Base-by-base conservation (phyloP, 2,329 filamentous ascomycete species). In the Colletotrichum brevisporum region DNA sequence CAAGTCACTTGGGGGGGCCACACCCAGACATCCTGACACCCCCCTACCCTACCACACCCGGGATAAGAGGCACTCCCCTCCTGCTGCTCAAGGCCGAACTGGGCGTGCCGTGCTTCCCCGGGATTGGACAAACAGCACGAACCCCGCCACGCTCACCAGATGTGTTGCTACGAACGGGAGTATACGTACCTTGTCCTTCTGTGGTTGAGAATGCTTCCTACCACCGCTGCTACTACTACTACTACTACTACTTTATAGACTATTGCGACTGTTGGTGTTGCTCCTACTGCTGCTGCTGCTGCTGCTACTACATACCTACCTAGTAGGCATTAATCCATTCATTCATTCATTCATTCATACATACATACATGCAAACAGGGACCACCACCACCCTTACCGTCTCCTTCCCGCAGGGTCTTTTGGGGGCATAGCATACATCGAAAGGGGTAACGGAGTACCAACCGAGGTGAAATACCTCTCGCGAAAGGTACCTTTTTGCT, bases 51-150 rank as follows among this genome's bases (percentile, higher is more conserved):
- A n/a, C 21, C 31, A 54, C 55, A 47, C 24, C 41, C 53, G 36
- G 52, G 59, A 56, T 26, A 18, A 47, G 26, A 54, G 27, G 65
- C 59, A 64, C 48, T 48, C 65, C 61, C 66, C 66, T 59, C 41
- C 65, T 69, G 66, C 66, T 69, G 66, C 66, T 69, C 61, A 63
- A 60, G 21, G 51, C 61, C 66, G 61, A 69, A 65, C 50, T 55
- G 43, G 61, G 66, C 61, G 13, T 55, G 61, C 60, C 50, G 43
- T 59, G 21, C 61, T 55, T 54, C 43, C 59, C 69, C 47, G 61
- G 69, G 66, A 70, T 70, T 71, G 69, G 69, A 63, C 69, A 70
- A 71, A 70, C 56, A 63, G 55, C 50, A 60, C 54, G 51, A 48
- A 70, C 67, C 66, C 69, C 69, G 69, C 69, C 66, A 58, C 61